Evolutionary conservation across 768 basidiomycete genomes (phyloP).

Genomic region (Serendipita sp.): DNA sequence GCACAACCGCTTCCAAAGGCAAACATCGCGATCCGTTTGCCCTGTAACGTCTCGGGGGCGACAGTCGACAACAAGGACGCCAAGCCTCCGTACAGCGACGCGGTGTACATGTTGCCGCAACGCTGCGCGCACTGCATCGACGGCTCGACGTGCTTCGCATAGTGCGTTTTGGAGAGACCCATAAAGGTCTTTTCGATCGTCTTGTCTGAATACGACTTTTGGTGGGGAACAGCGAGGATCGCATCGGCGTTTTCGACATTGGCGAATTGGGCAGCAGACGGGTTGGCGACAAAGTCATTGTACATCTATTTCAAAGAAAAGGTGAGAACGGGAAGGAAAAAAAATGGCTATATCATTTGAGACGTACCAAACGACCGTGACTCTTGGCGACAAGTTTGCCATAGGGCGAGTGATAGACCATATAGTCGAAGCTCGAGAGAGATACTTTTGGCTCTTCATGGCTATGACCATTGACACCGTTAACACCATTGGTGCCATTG

Average conservation of each 20-base stretch:
- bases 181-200: constrained; percentile 90
- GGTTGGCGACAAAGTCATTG: constrained; percentile 81
- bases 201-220: constrained; percentile 82
- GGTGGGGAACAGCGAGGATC: constrained; percentile 48
- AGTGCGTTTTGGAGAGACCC: constrained; percentile 54
- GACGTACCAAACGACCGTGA: constrained; percentile 61
- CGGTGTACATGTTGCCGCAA: constrained; percentile 98
- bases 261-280: constrained; percentile 51
- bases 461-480: too few relatives aligned
- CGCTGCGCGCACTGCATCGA: constrained; percentile 77
- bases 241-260: constrained; percentile 48
- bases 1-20: constrained; percentile 95
- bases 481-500: constrained; percentile 25
- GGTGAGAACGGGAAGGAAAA: neutral
- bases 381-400: constrained; percentile 99
- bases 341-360: too few relatives aligned
- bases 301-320: too few relatives aligned
- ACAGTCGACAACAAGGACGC: constrained; percentile 69
- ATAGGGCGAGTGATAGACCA: constrained; percentile 94
- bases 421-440: constrained; percentile 74
- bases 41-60: constrained; percentile 49
- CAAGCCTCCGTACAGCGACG: constrained; percentile 85
- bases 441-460: constrained; percentile 39
- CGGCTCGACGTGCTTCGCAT: constrained; percentile 61
- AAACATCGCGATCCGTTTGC: constrained; percentile 85